A percentile compares a stretch with the other conserved stretches of the same genome.
Conservation (phyloP, 345 rosid species). For the Sonneratia alba region DNA sequence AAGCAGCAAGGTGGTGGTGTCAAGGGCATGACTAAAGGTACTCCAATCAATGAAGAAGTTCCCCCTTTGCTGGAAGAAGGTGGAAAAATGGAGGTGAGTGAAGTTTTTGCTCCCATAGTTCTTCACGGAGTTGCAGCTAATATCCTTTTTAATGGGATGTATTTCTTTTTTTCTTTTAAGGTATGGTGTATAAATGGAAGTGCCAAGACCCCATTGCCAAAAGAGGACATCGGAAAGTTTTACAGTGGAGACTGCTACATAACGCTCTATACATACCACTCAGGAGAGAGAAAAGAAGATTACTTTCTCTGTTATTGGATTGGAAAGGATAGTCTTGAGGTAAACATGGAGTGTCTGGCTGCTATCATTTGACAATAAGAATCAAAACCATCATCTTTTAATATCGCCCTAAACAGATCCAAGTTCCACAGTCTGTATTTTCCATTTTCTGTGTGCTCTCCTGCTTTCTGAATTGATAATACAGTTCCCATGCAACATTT, state of each 20-base stretch:
- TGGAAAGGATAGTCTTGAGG: slow-evolving; percentile 88
- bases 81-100: slow-evolving; percentile 90
- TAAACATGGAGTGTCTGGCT: slow-evolving; percentile 15
- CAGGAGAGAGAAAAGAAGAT: slow-evolving; percentile 97
- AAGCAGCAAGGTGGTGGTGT: slow-evolving; percentile 95
- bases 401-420: neutral
- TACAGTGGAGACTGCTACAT: slow-evolving; percentile 93
- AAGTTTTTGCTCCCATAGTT: slow-evolving; percentile 8
- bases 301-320: slow-evolving; percentile 86
- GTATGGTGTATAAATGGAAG: slow-evolving; percentile 84
- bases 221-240: slow-evolving; percentile 86
- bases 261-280: slow-evolving; percentile 75
- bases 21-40: slow-evolving; percentile 63
- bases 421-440: neutral
- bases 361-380: neutral
- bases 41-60: slow-evolving; percentile 77
- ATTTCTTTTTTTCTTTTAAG: slow-evolving; percentile 24
- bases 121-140: slow-evolving; percentile 4
- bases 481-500: neutral
- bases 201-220: slow-evolving; percentile 62
- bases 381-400: neutral
- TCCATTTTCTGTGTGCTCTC: neutral
- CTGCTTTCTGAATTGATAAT: neutral
- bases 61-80: slow-evolving; percentile 93
- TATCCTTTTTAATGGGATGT: neutral